phyloP scores from a whole-genome alignment of 2,329 filamentous ascomycete genomes.

The Ascochyta fabae region DNA sequence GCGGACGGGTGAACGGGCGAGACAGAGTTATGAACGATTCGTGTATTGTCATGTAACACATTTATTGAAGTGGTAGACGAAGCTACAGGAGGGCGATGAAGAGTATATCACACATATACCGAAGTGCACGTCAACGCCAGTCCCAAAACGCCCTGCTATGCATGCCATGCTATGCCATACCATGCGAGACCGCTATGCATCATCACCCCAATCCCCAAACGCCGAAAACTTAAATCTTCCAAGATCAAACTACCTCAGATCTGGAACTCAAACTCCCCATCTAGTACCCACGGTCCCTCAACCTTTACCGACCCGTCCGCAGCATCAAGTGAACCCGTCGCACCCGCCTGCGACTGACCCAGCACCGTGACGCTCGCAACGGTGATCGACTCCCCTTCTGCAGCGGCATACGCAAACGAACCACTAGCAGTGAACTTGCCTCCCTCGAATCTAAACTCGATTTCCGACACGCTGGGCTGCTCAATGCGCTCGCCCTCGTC shows the following conservation, averaged over 20 bases:
- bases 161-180: too few relatives aligned
- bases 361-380: constrained; percentile 38
- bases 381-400: constrained; percentile 29
- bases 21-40: too few relatives aligned
- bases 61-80: too few relatives aligned
- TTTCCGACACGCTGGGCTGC: constrained; percentile 62
- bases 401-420: constrained; percentile 57
- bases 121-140: background rate
- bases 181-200: background rate
- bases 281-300: constrained; percentile 40
- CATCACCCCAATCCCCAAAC: background rate
- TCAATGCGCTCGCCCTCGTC: constrained; percentile 76
- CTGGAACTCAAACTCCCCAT: constrained; percentile 27
- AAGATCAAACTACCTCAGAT: constrained; percentile 1
- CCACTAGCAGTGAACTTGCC: constrained; percentile 61
- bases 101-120: too few relatives aligned
- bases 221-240: background rate
- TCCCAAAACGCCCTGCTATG: background rate
- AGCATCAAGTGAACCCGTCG: constrained; percentile 25
- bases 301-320: constrained; percentile 25
- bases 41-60: too few relatives aligned
- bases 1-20: too few relatives aligned
- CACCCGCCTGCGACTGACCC: constrained; percentile 28
- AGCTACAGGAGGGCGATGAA: too few relatives aligned
- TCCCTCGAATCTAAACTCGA: constrained; percentile 66